Evolutionary conservation across 805 yeast species (phyloP).

Genomic region (Candida gorgasii): DNA sequence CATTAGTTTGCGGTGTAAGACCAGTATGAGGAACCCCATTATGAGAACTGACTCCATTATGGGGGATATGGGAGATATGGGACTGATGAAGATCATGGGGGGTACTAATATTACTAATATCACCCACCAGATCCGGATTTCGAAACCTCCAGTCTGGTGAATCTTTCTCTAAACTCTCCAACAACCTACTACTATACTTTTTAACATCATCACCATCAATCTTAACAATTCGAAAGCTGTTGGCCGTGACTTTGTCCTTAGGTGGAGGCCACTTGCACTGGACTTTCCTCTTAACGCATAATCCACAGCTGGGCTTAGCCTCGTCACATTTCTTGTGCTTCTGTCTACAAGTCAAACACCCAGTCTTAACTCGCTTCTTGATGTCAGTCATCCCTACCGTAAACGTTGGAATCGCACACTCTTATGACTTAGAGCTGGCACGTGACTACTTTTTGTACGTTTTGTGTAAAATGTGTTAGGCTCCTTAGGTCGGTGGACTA

Average conservation of each 20-base stretch:
- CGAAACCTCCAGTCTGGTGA: slow-evolving; percentile 4
- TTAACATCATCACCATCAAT: slow-evolving; percentile 7
- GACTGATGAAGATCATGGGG: too few species aligned
- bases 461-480: too few species aligned
- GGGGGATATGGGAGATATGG: too few species aligned
- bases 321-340: slow-evolving; percentile 21
- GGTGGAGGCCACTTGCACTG: slow-evolving; percentile 16
- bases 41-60: too few species aligned
- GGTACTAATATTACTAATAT: too few species aligned
- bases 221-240: slow-evolving; percentile 12
- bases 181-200: slow-evolving; percentile 10
- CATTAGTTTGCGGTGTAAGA: too few species aligned
- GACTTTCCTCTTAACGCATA: slow-evolving; percentile 14
- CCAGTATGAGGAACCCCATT: too few species aligned
- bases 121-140: not conserved
- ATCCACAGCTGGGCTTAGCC: slow-evolving; percentile 16
- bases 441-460: too few species aligned
- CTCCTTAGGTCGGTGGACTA: too few species aligned
- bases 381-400: not conserved
- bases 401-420: not conserved
- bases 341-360: slow-evolving; percentile 19
- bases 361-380: slow-evolving; percentile 16
- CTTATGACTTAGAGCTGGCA: too few species aligned
- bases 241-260: slow-evolving; percentile 10
- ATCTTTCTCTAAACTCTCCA: slow-evolving; percentile 11